These are phyloP conservation scores for Dentipellis fragilis DNA, from an alignment of 768 basidiomycete species.

Conservation along the genomic window DNA sequence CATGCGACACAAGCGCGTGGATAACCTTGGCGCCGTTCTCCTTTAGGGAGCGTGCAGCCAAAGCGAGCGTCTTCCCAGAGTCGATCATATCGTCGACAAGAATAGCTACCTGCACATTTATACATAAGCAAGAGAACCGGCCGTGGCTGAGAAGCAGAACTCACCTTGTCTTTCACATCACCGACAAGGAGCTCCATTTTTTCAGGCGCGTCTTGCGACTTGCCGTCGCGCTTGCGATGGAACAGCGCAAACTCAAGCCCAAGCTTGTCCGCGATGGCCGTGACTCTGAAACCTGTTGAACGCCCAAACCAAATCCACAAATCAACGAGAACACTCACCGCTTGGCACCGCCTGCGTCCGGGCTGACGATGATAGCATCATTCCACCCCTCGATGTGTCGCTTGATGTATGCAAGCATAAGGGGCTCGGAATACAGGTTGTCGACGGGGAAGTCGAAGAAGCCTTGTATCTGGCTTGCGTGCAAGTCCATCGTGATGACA, in stretches of 20 bases:
- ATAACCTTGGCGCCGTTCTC: slow-evolving; percentile 86
- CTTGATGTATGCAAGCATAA: slow-evolving; percentile 92
- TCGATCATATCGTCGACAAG: slow-evolving; percentile 99
- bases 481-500: slow-evolving; percentile 98
- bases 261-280: slow-evolving; percentile 91
- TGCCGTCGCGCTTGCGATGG: slow-evolving; percentile 79
- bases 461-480: slow-evolving; percentile 96
- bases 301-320: neutral
- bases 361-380: slow-evolving; percentile 87
- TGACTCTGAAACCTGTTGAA: slow-evolving; percentile 46
- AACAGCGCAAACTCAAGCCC: slow-evolving; percentile 93
- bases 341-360: slow-evolving; percentile 98
- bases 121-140: slow-evolving; percentile 6
- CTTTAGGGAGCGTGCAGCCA: slow-evolving; percentile 77
- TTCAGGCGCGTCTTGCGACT: slow-evolving; percentile 54
- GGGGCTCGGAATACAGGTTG: slow-evolving; percentile 92
- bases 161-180: slow-evolving; percentile 81
- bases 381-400: slow-evolving; percentile 77
- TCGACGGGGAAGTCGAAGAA: slow-evolving; percentile 99
- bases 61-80: slow-evolving; percentile 77
- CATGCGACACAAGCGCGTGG: slow-evolving; percentile 88
- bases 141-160: slow-evolving; percentile 5
- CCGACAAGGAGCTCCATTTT: slow-evolving; percentile 93
- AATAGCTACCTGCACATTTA: slow-evolving; percentile 60
- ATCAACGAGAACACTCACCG: slow-evolving; percentile 43